Conservation (phyloP, 768 basidiomycete genomes). For the Pilatotrama ljubarskyi region DNA sequence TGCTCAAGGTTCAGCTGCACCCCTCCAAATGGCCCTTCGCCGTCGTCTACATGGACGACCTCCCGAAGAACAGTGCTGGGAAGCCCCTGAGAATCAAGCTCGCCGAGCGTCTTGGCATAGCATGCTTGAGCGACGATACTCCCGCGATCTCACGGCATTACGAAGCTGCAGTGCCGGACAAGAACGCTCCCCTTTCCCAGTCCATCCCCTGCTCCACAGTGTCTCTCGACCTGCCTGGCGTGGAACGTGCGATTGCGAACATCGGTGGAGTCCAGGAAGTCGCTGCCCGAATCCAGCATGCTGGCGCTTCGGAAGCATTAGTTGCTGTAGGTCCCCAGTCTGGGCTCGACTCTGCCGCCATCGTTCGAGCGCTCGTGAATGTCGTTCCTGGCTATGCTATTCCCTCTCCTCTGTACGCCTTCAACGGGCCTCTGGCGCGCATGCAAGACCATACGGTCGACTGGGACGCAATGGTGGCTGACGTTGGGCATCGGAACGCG, state of each 20-base stretch:
- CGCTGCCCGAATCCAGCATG: constrained; percentile 34
- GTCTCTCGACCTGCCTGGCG: constrained; percentile 28
- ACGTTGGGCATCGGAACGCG: constrained; percentile 21
- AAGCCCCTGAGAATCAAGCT: constrained; percentile 50
- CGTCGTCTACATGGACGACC: constrained; percentile 47
- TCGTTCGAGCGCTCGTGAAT: constrained; percentile 21
- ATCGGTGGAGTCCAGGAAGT: constrained; percentile 38
- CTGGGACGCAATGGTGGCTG: constrained; percentile 39
- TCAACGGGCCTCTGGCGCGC: constrained; percentile 21
- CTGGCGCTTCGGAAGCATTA: constrained; percentile 41
- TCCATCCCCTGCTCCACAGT: constrained; percentile 41
- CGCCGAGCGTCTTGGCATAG: constrained; percentile 42
- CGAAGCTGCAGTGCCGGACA: constrained; percentile 38
- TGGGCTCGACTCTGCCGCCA: constrained; percentile 21
- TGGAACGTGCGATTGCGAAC: constrained; percentile 32
- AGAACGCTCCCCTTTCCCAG: constrained; percentile 35
- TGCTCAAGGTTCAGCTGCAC: constrained; percentile 46
- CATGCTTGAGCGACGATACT: constrained; percentile 36
- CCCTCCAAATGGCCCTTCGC: constrained; percentile 53
- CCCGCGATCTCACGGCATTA: constrained; percentile 42
- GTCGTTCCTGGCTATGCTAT: constrained; percentile 43
- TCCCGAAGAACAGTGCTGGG: constrained; percentile 50
- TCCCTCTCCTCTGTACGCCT: constrained; percentile 39
- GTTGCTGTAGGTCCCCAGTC: constrained; percentile 31
- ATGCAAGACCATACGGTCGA: constrained; percentile 7